Base-by-base conservation (phyloP, 805 yeast genomes). In the Myxozyma neglecta region DNA sequence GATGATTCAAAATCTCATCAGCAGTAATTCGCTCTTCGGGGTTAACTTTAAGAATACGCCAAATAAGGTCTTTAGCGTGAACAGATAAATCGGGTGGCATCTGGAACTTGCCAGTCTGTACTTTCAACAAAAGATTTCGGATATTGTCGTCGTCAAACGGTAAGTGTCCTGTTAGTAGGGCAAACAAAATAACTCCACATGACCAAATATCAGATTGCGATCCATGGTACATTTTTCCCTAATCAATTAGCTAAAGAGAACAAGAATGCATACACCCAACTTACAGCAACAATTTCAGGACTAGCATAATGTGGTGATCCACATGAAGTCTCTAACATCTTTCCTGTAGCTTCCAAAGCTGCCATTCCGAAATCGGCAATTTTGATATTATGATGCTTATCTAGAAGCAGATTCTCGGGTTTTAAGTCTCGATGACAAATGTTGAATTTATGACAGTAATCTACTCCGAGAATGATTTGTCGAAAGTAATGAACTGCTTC, bases 361-460 rank as follows among this genome's bases (percentile, higher is more conserved):
- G 99, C 99, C 99, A 94, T 94, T 39, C 99, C 99, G 73, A 94
- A 94, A 76, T 94, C 99, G 9, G 99, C 99, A 68, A 94, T 90
- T 74, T 94, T 94, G 74, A 94, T 92, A 74, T 90, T 91, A 65
- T 86, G 84, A 73, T 90, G 82, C 69, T 88, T 87, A 73, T 90
- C 97, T 60, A 91, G 77, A 50, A 88, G 74, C 59, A 88, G 76
- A 72, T 91, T 91, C 72, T 91, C 97, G 53, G 92, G 77, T 56
- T 78, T 78, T 52, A 90, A 79, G 73, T 90, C 96, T 64, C 96
- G 85, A 74, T 90, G 96, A 63, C 63, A 90, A 69, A 90, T 89
- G 73, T 89, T 89, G 72, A 89, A 84, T 64, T 88, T 88, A 72
- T 90, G 96, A 72, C 94, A 86, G 75, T 90, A 89, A 56, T 85